Conservation (phyloP, 2,329 filamentous ascomycete genomes). For the Lasiodiplodia sp. region DNA sequence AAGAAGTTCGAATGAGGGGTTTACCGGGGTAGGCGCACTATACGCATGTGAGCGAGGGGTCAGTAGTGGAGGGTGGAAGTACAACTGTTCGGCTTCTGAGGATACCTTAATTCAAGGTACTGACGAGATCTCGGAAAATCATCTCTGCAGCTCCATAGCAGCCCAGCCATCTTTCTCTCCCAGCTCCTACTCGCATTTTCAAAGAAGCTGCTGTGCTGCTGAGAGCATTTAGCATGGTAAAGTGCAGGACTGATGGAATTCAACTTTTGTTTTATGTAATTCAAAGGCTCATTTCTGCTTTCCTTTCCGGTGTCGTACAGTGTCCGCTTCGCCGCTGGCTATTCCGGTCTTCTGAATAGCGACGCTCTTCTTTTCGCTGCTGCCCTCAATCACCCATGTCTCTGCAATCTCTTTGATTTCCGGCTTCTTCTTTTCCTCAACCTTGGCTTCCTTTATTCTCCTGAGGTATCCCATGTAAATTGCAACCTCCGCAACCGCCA, state of each 20-base stretch:
- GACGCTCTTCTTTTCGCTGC: background rate
- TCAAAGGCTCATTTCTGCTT: background rate
- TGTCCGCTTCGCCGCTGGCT: background rate
- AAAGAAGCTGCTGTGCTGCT: too few relatives aligned
- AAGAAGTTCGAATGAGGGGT: background rate
- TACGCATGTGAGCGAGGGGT: background rate
- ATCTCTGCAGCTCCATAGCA: too few relatives aligned
- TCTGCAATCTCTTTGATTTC: slow-evolving; percentile 75
- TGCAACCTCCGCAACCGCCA: slow-evolving; percentile 78
- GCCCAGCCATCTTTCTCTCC: too few relatives aligned
- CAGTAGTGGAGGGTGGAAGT: background rate
- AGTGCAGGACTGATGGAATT: background rate
- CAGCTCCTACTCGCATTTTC: background rate
- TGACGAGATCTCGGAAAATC: too few relatives aligned
- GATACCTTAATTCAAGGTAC: too few relatives aligned
- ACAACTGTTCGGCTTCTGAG: too few relatives aligned
- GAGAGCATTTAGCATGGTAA: background rate
- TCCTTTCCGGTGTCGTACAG: slow-evolving; percentile 1
- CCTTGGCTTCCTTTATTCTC: slow-evolving; percentile 73
- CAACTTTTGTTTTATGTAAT: background rate
- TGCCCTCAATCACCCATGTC: slow-evolving; percentile 68
- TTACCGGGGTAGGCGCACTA: background rate
- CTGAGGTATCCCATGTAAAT: slow-evolving; percentile 80
- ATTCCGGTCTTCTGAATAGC: background rate
- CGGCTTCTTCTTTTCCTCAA: slow-evolving; percentile 64